A percentile compares a stretch with the other conserved stretches of the same genome.
phyloP scores from a whole-genome alignment of 805 yeast genomes.

The Tetrapisispora fleetii region DNA sequence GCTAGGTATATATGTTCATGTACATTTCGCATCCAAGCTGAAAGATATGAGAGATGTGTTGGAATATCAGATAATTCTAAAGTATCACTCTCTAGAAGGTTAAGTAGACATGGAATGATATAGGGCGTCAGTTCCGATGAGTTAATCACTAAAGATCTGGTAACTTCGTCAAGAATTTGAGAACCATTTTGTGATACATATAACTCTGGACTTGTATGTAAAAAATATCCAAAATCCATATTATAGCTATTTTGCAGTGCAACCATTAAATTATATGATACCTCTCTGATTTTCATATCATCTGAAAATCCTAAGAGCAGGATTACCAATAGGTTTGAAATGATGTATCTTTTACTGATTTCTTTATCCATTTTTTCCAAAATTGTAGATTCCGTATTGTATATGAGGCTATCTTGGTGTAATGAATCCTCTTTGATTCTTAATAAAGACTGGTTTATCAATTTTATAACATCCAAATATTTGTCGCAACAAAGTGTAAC shows the following conservation, averaged over 20 bases:
- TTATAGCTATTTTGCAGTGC: conserved; percentile 47
- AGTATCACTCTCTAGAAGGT: conserved; percentile 15
- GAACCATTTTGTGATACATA: conserved; percentile 59
- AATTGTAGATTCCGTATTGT: not conserved
- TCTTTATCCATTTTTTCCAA: conserved; percentile 1
- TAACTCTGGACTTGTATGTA: conserved; percentile 44
- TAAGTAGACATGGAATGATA: conserved; percentile 29
- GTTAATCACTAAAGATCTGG: conserved; percentile 40
- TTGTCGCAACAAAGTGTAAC: conserved; percentile 34
- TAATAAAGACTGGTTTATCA: conserved; percentile 53
- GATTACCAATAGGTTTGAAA: conserved; percentile 35
- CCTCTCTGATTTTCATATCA: conserved; percentile 44
- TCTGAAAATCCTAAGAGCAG: conserved; percentile 58
- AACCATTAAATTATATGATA: conserved; percentile 52
- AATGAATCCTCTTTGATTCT: conserved; percentile 32
- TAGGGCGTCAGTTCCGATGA: conserved; percentile 52
- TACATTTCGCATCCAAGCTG: conserved; percentile 67
- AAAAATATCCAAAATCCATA: conserved; percentile 46
- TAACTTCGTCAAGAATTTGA: conserved; percentile 47
- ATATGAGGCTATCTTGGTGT: conserved; percentile 7
- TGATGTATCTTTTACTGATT: conserved; percentile 10
- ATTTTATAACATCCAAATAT: conserved; percentile 53
- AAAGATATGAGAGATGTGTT: conserved; percentile 21
- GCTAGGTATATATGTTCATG: conserved; percentile 43
- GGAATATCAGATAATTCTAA: conserved; percentile 10